Base-by-base conservation (phyloP, 2,329 filamentous ascomycete species). In the Xylaria sp. region DNA sequence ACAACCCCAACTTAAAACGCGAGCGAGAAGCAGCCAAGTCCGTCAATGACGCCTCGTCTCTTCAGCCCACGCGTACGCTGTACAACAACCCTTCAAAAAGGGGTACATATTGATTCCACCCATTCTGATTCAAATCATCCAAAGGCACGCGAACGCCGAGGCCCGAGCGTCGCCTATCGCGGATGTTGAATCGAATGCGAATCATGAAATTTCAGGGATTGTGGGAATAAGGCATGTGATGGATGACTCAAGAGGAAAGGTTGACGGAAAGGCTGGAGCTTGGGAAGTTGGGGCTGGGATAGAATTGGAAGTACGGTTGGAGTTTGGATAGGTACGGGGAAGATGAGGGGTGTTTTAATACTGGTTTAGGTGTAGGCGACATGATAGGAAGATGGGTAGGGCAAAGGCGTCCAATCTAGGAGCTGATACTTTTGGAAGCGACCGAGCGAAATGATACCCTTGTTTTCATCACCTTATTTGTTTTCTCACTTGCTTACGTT, bases 131-230 rank as follows among this genome's bases (percentile, higher is more conserved):
- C 15, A 20, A 10, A n/a, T 28, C 25, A 6, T 45, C 62, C 30
- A 32, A 55, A 36, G 34, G 52, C 30, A 39, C 48, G 66, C 66
- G 48, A 61, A 52, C 66, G 66, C 66, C 7, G 66, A 46, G 66
- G 66, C 61, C 66, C 18, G 61, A 60, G 66, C 50, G 48, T n/a
- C 20, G 46, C 30, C 46, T 28, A 32, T n/a, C 7, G n/a, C 25
- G 32, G 60, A 62, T 32, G 5, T 18, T 7, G 13, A 12, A 36
- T 45, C 12, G n/a, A 10, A 36, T 36, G 34, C 12, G n/a, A 10
- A 36, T 36, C n/a, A 32, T 55, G 52, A n/a, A 23, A 13, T 34
- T 20, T 2, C 4, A 12, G 23, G 45, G 20, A n/a, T 2, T 13
- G 2, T 5, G 10, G 20, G 20, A 8, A 15, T 23, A 45, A 12